phyloP scores from a whole-genome alignment of 2,329 filamentous ascomycete genomes.

The Fragosphaeria purpurea region DNA sequence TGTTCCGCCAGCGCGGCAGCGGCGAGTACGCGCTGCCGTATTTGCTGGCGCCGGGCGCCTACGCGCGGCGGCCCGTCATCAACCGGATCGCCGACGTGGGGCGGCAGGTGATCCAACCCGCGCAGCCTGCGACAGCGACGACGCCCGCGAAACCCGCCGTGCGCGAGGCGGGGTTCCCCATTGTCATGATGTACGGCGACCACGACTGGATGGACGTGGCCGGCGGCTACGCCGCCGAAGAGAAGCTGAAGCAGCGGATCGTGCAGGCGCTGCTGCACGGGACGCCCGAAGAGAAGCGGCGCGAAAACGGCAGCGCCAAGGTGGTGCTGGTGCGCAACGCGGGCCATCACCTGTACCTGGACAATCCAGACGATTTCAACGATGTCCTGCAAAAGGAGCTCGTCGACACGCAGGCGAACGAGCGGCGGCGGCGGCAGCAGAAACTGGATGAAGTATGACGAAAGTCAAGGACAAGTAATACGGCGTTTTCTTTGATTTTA shows the following conservation, averaged over 20 bases:
- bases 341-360: conserved; percentile 50
- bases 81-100: conserved; percentile 79
- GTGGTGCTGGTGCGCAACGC: conserved; percentile 63
- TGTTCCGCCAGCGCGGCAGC: conserved; percentile 85
- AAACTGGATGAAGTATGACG: too few species aligned
- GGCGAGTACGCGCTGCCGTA: conserved; percentile 92
- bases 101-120: conserved; percentile 46
- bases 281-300: conserved; percentile 55
- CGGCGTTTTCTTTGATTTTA: too few species aligned
- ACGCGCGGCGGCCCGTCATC: conserved; percentile 79
- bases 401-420: conserved; percentile 33
- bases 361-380: conserved; percentile 51
- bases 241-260: conserved; percentile 64
- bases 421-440: conserved; percentile 10
- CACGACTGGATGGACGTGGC: conserved; percentile 98
- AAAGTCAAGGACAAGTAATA: too few species aligned
- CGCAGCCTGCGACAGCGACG: conserved; percentile 10
- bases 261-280: conserved; percentile 49
- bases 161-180: conserved; percentile 59
- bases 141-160: conserved; percentile 21
- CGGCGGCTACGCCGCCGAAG: conserved; percentile 69
- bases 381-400: conserved; percentile 41
- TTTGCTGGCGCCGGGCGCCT: conserved; percentile 86
- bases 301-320: conserved; percentile 71
- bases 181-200: conserved; percentile 94